Conservation (phyloP, 2,329 filamentous ascomycete species). For the Colletotrichum theobromicola region DNA sequence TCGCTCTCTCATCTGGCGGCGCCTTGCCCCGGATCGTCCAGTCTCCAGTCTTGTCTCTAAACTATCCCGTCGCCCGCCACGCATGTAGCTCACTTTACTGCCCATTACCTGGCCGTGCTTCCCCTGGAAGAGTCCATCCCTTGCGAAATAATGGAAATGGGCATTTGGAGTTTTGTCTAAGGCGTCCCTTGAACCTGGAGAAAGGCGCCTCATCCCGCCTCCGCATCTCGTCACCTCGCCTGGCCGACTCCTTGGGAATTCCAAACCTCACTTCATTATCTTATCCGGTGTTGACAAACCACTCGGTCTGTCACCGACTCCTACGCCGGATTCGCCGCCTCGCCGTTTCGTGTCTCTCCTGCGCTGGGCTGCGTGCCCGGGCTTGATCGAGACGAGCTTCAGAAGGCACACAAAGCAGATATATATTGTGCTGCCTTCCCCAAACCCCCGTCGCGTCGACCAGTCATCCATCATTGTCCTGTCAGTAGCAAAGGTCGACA, state of each 20-base stretch:
- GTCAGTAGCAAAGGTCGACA: neutral
- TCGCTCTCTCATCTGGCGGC: neutral
- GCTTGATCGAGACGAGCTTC: neutral
- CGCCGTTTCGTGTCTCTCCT: constrained; percentile 7
- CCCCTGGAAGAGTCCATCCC: neutral
- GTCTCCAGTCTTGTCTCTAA: neutral
- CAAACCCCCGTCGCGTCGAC: neutral
- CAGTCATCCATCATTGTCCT: neutral
- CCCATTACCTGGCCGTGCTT: neutral
- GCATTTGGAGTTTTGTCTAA: neutral
- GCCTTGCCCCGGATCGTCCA: constrained; percentile 1
- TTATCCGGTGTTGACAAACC: neutral
- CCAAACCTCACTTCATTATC: neutral
- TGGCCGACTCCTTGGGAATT: neutral
- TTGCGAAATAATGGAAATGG: neutral
- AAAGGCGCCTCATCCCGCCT: neutral
- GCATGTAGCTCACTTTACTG: neutral
- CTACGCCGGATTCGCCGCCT: constrained; percentile 13
- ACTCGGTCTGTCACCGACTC: neutral
- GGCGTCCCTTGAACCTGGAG: neutral
- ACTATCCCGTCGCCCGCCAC: neutral
- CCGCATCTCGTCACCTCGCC: neutral
- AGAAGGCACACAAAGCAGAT: neutral
- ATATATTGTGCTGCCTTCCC: neutral
- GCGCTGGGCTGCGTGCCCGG: neutral